Evolutionary conservation across 2,329 filamentous ascomycete genomes (phyloP), one percentile per base, ranked within the genome.

Genomic region (Cladosporium cucumerinum): DNA sequence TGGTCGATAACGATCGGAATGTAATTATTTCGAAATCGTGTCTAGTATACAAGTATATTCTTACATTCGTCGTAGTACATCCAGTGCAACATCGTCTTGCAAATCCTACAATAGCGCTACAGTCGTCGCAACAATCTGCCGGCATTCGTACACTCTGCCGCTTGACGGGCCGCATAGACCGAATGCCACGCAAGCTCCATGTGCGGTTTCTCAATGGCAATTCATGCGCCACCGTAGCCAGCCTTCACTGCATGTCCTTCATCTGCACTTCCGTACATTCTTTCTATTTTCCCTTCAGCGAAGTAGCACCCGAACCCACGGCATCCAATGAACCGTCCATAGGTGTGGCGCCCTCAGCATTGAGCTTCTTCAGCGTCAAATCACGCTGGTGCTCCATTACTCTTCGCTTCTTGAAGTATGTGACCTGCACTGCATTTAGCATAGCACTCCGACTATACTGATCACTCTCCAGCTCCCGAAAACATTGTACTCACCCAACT

Each of bases 381-480:
- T 91, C 89, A 79, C 94, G 92, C 72, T 96, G 91, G 74, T 91
- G 85, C 72, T 99, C 95, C 80, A 96, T 94, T 39, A 98, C 92
- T 73, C 95, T 85, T 80, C 93, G 90, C 79, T 97, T 93, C 83
- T 98, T 97, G 81, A 99, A 99, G 79, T 99, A 98, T 79, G 93
- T 92, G 67, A 97, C 91, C 92, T 95, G 72, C 62, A 26, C n/a
- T 10, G 6, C 5, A 49, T 62, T 70, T 67, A 70, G 68, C 66
- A 65, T 51, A 65, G 6, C 52, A 62, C 23, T 32, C 23, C 16
- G 21, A 28, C n/a, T 7, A 28, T 23, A 23, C n/a, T 5, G 5
- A 16, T 1, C 30, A 2, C 51, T 7, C 8, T 3, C 10, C 3
- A 2, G 10, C 26, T 57, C 26, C 12, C 2, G 25, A 30, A 4